Base-by-base conservation (phyloP, 1,284 basidiomycete species). In the Ceratobasidium sp. region DNA sequence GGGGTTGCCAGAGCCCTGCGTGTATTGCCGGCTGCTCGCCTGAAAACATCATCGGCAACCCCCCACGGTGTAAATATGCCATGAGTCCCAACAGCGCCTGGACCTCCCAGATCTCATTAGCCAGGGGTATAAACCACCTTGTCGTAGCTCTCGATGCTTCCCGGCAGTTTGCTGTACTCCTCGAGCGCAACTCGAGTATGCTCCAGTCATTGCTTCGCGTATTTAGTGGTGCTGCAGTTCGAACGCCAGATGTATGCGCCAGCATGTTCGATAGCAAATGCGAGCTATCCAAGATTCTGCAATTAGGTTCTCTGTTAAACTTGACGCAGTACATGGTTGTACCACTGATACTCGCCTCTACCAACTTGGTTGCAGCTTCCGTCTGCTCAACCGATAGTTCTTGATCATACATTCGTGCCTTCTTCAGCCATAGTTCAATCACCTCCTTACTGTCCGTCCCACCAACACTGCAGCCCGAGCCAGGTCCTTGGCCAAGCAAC, bases 181-280 rank as follows among this genome's bases (percentile, higher is more conserved):
- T 63, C 64, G 2, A 75, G 54, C 4, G 51, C 6, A 11, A 19
- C 37, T 27, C 49, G 34, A 5, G 5, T 53, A 3, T 49, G 16
- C 22, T 31, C 34, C 7, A 41, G 29, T 43, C 37, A 62, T 3
- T 48, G 37, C 9, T 29, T 41, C 5, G 56, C 16, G 34, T 75
- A 75, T 4, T 29, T 22, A 0, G 19, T 4, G 19, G 53, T 34
- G 29, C 39, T 29, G 22, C 9, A 27, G 27, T 22, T 19, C 9
- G 24, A 8, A 9, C 43, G 49, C 19, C n/a, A 43, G 41, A 56
- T 69, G n/a, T 69, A 75, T 24, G 48, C 48, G 8, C 74, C 56
- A 14, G 74, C 65, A 16, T 75, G 74, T 9, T 62, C 65, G 3
- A 75, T 54, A 2, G 64, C 64, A 2, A 74, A 34, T 2, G 74